Evolutionary conservation across 257 asterid genomes (phyloP).

Genomic region (Rubia yunnanensis): DNA sequence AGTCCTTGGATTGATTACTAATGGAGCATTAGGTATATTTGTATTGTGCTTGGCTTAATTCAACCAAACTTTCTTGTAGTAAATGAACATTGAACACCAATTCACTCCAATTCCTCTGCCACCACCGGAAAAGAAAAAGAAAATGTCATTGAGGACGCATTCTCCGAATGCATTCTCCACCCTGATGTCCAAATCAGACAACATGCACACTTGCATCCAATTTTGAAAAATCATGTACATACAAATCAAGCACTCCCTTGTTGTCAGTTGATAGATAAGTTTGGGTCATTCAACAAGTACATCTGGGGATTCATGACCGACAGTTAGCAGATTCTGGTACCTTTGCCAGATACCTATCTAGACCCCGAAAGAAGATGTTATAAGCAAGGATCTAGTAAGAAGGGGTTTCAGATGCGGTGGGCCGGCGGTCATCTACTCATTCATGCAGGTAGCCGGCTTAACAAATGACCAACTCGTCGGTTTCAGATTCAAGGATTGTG

Average conservation of each 20-base stretch:
- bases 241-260: too few relatives aligned
- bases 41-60: background rate
- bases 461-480: constrained; percentile 38
- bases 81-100: constrained; percentile 8
- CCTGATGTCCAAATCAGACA: too few relatives aligned
- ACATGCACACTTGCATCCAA: too few relatives aligned
- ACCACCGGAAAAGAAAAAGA: too few relatives aligned
- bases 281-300: constrained; percentile 38
- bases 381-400: constrained; percentile 38
- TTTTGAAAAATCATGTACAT: too few relatives aligned
- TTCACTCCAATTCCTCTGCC: too few relatives aligned
- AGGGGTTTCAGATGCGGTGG: constrained; percentile 36
- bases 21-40: background rate
- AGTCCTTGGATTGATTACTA: background rate
- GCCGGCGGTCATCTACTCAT: constrained; percentile 33
- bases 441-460: constrained; percentile 49
- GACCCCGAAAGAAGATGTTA: constrained; percentile 35
- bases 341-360: constrained; percentile 34
- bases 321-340: constrained; percentile 23
- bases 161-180: too few relatives aligned
- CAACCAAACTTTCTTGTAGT: constrained; percentile 2
- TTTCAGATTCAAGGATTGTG: constrained; percentile 38
- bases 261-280: constrained; percentile 28
- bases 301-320: constrained; percentile 40
- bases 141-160: too few relatives aligned